Conservation (phyloP, 306 rosid genomes). For the Betula pendula region DNA sequence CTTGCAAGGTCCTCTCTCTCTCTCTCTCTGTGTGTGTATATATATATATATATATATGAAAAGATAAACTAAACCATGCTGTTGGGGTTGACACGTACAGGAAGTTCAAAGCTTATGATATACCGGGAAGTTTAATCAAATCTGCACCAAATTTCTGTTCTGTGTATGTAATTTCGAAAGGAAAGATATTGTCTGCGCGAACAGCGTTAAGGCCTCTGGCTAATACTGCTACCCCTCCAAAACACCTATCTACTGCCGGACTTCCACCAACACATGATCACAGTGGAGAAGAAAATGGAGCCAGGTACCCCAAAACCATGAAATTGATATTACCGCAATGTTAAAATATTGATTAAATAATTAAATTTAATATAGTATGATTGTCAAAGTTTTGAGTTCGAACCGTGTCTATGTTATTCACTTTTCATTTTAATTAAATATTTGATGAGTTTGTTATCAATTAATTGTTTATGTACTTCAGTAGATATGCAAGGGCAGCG, state of each 20-base stretch:
- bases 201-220: slow-evolving; percentile 59
- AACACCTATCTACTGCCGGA: slow-evolving; percentile 31
- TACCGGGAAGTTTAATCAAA: slow-evolving; percentile 53
- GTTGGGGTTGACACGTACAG: slow-evolving; percentile 36
- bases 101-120: slow-evolving; percentile 62
- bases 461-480: too few relatives aligned
- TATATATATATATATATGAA: background rate
- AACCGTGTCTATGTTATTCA: too few relatives aligned
- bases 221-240: slow-evolving; percentile 47
- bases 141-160: slow-evolving; percentile 73
- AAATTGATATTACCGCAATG: too few relatives aligned
- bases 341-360: too few relatives aligned
- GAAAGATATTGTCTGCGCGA: slow-evolving; percentile 65
- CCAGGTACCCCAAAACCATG: too few relatives aligned
- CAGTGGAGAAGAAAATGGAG: slow-evolving; percentile 42
- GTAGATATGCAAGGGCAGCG: slow-evolving; percentile 31
- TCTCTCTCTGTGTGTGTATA: background rate
- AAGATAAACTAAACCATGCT: slow-evolving; percentile 3
- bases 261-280: slow-evolving; percentile 29
- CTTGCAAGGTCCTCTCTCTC: slow-evolving; percentile 54
- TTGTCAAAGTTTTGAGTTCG: too few relatives aligned
- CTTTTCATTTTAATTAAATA: too few relatives aligned
- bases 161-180: slow-evolving; percentile 78
- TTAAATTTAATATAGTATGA: too few relatives aligned
- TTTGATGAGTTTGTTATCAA: too few relatives aligned